Percentiles rank a stretch among this genome's conserved stretches.
These are phyloP conservation scores for Crithidia brevicula DNA, from an alignment of 208 protist species.

Conservation along the genomic window DNA sequence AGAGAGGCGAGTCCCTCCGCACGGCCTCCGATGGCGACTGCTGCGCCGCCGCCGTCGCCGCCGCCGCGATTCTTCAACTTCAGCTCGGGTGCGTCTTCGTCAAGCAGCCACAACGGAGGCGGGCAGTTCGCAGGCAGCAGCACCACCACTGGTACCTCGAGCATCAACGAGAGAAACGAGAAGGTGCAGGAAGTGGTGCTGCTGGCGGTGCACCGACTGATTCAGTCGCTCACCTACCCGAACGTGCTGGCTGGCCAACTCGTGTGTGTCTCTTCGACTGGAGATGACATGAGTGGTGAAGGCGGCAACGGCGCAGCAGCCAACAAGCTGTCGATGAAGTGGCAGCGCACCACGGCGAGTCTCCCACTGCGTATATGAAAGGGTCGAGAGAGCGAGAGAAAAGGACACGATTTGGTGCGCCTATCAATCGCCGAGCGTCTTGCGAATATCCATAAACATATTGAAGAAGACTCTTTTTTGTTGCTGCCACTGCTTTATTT, in stretches of 20 bases:
- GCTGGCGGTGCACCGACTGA: constrained; percentile 52
- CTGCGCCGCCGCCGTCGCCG: neutral
- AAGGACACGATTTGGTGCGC: neutral
- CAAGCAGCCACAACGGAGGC: too few relatives aligned
- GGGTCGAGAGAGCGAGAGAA: neutral
- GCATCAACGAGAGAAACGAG: constrained; percentile 49
- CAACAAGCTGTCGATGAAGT: constrained; percentile 35
- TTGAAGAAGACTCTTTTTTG: too few relatives aligned
- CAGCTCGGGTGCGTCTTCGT: neutral
- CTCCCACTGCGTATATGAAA: constrained; percentile 54
- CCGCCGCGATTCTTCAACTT: constrained; percentile 4
- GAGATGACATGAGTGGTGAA: neutral
- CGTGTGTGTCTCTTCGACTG: neutral
- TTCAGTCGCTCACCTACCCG: constrained; percentile 73
- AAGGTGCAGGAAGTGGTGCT: constrained; percentile 81
- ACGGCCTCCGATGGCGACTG: constrained; percentile 9
- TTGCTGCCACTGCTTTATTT: too few relatives aligned
- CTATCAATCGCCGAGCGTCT: too few relatives aligned
- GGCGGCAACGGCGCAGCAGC: neutral
- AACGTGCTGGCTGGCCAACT: constrained; percentile 56
- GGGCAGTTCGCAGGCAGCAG: too few relatives aligned
- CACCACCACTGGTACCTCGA: constrained; percentile 7
- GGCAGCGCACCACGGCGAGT: constrained; percentile 50
- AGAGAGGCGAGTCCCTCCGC: neutral
- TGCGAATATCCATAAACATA: too few relatives aligned